Evolutionary conservation across 176 grass and related monocot species (phyloP).

Genomic region (Themeda triandra): DNA sequence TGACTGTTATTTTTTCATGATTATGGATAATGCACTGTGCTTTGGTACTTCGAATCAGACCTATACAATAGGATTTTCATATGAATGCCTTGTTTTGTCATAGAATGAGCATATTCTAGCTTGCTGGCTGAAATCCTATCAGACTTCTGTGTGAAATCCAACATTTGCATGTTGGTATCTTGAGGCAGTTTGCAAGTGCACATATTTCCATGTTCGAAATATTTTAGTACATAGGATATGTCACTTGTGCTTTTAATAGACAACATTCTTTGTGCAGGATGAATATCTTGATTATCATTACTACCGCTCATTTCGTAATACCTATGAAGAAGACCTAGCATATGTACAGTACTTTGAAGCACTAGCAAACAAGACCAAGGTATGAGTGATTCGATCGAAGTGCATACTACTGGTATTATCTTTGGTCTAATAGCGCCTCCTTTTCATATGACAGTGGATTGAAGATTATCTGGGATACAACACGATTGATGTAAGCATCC

Average conservation of each 20-base stretch:
- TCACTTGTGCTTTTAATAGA: too few relatives aligned
- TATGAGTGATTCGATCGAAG: not conserved
- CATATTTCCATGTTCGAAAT: too few relatives aligned
- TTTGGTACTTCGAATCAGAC: not conserved
- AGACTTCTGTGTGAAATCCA: too few relatives aligned
- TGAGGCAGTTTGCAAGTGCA: too few relatives aligned
- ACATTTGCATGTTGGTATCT: too few relatives aligned
- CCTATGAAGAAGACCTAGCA: slow-evolving; percentile 1
- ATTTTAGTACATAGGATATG: too few relatives aligned
- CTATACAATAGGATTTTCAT: not conserved
- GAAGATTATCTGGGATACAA: not conserved
- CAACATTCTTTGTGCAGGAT: not conserved
- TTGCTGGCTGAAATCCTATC: too few relatives aligned
- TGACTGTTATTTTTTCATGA: not conserved
- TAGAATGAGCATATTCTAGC: too few relatives aligned
- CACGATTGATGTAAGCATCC: not conserved
- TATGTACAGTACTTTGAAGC: slow-evolving; percentile 4
- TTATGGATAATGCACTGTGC: not conserved
- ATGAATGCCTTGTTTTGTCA: not conserved
- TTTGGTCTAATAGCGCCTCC: not conserved
- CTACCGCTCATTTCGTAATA: not conserved
- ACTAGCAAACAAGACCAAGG: slow-evolving; percentile 11
- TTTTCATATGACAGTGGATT: slow-evolving; percentile 23
- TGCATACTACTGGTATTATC: not conserved
- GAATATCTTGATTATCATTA: not conserved